These are phyloP conservation scores for Cyberlindnera nakhonratchasimensis DNA, from an alignment of 805 yeast genomes.

Conservation along the genomic window DNA sequence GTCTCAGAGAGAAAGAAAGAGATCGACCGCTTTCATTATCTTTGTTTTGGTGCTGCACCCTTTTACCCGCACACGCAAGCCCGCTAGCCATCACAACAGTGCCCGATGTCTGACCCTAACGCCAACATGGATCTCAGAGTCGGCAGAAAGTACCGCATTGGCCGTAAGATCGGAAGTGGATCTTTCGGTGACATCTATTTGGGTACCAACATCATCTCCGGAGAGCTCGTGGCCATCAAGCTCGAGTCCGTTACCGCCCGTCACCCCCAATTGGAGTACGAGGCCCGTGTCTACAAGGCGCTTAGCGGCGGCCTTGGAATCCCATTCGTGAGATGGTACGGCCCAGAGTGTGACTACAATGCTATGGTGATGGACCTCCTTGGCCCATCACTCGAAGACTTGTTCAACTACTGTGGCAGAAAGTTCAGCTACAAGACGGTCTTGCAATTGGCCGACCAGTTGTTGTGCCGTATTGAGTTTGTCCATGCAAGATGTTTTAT, in stretches of 20 bases:
- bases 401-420: slow-evolving; percentile 93
- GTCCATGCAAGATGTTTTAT: slow-evolving; percentile 95
- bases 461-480: slow-evolving; percentile 90
- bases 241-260: slow-evolving; percentile 85
- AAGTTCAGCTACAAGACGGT: slow-evolving; percentile 93
- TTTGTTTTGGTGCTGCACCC: background rate
- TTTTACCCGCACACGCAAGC: background rate
- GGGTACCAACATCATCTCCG: slow-evolving; percentile 88
- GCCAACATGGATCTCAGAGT: slow-evolving; percentile 68
- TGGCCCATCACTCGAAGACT: slow-evolving; percentile 93
- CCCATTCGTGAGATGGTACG: slow-evolving; percentile 96
- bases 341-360: slow-evolving; percentile 93
- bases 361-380: slow-evolving; percentile 95
- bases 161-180: slow-evolving; percentile 94
- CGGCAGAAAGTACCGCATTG: slow-evolving; percentile 91
- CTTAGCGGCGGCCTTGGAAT: slow-evolving; percentile 96
- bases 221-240: slow-evolving; percentile 97
- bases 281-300: slow-evolving; percentile 92
- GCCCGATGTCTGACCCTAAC: slow-evolving; percentile 11
- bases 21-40: background rate
- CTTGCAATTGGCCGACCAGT: slow-evolving; percentile 87
- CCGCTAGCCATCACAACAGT: background rate
- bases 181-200: slow-evolving; percentile 96
- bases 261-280: slow-evolving; percentile 96
- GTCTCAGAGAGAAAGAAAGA: too few relatives aligned